These are phyloP conservation scores for Penicillium sclerotiorum DNA, from an alignment of 2,329 filamentous ascomycete species.

Conservation along the genomic window DNA sequence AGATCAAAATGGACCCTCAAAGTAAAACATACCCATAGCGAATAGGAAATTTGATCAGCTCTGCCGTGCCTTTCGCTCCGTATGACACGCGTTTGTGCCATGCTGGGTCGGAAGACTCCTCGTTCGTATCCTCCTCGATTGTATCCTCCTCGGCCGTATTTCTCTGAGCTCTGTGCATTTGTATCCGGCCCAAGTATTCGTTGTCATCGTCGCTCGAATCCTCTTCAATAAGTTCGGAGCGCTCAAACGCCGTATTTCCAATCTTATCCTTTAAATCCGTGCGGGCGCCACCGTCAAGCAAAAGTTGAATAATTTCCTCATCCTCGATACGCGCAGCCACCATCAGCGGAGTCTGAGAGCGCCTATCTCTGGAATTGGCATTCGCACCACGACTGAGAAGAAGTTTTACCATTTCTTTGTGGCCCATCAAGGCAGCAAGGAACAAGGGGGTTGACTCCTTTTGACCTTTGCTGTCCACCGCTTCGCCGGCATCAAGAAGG, in stretches of 20 bases:
- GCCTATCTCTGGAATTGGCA: neutral
- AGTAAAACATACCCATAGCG: neutral
- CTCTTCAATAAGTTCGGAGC: too few species aligned
- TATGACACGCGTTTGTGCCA: neutral
- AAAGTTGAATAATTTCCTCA: neutral
- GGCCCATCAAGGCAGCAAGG: neutral
- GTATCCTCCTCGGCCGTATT: neutral
- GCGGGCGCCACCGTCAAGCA: neutral
- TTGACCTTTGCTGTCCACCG: neutral
- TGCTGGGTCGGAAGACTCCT: neutral
- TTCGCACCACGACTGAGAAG: neutral
- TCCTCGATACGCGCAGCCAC: neutral
- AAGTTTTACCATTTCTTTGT: neutral
- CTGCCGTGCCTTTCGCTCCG: neutral
- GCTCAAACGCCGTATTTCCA: neutral
- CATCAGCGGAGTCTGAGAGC: neutral
- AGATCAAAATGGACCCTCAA: neutral
- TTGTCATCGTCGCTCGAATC: neutral
- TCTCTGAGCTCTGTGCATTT: too few species aligned
- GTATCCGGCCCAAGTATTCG: neutral
- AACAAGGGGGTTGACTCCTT: neutral
- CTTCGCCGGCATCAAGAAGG: neutral
- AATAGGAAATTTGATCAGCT: neutral
- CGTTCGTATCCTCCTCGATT: too few species aligned
- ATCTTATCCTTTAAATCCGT: neutral